Percentiles rank a stretch among this genome's conserved stretches.
Evolutionary conservation across 805 yeast genomes (phyloP).

Genomic region (Yamadazyma olivae): DNA sequence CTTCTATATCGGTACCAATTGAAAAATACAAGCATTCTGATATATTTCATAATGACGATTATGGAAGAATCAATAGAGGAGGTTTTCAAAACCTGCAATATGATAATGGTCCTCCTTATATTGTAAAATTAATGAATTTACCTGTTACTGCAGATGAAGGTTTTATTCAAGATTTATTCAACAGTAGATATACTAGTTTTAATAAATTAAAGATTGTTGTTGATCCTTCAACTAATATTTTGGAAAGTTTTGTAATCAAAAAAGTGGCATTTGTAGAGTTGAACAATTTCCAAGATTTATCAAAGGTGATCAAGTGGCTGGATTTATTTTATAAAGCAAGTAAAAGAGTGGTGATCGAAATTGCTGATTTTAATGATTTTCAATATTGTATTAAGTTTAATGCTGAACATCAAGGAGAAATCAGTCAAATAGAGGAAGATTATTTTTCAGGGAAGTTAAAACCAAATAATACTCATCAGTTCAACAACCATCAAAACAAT

Average conservation of each 20-base stretch:
- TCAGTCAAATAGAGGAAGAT: slow-evolving; percentile 29
- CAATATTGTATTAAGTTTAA: slow-evolving; percentile 38
- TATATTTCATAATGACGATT: background rate
- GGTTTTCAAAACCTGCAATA: background rate
- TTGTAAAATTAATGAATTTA: slow-evolving; percentile 58
- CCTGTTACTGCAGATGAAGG: slow-evolving; percentile 53
- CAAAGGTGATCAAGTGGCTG: slow-evolving; percentile 59
- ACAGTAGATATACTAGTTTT: slow-evolving; percentile 57
- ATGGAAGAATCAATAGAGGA: background rate
- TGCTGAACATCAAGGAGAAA: slow-evolving; percentile 29
- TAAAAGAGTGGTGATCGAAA: slow-evolving; percentile 35
- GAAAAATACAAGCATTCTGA: slow-evolving; percentile 22
- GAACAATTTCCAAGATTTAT: slow-evolving; percentile 46
- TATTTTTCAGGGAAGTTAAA: slow-evolving; percentile 19
- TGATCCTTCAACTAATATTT: slow-evolving; percentile 41
- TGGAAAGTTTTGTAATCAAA: slow-evolving; percentile 36
- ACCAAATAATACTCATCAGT: slow-evolving; percentile 1
- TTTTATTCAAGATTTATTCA: slow-evolving; percentile 57
- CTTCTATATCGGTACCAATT: slow-evolving; percentile 45
- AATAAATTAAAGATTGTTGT: slow-evolving; percentile 61
- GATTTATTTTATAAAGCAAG: slow-evolving; percentile 51
- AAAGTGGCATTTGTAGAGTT: slow-evolving; percentile 67
- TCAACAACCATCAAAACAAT: background rate
- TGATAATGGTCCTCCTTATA: slow-evolving; percentile 55
- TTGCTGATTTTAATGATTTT: slow-evolving; percentile 40